Evolutionary conservation across 495 filamentous ascomycete genomes (phyloP).

Genomic region (Hypoxylon cercidicola): DNA sequence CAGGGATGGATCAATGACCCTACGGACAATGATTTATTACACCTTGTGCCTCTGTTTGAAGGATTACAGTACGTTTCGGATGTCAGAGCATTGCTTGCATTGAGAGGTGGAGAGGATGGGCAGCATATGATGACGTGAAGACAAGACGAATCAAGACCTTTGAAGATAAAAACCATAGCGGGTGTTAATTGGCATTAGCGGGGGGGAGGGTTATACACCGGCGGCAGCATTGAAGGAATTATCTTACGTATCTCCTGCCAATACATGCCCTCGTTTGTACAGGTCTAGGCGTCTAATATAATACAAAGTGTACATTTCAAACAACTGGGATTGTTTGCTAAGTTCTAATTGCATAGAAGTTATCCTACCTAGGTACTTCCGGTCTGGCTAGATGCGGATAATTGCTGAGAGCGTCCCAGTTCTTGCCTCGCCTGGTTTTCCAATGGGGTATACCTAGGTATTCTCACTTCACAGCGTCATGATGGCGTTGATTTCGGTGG

Average conservation of each 20-base stretch:
- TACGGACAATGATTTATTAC: slow-evolving; percentile 88
- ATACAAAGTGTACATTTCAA: slow-evolving; percentile 29
- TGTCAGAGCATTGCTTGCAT: slow-evolving; percentile 85
- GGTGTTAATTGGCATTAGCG: slow-evolving; percentile 37
- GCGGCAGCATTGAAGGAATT: slow-evolving; percentile 27
- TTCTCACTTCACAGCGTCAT: slow-evolving; percentile 27
- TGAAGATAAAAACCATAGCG: slow-evolving; percentile 34
- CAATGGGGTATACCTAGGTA: slow-evolving; percentile 14
- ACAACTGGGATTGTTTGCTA: not conserved
- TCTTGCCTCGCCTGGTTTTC: not conserved
- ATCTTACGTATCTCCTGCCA: slow-evolving; percentile 10
- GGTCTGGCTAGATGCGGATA: slow-evolving; percentile 1
- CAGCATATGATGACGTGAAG: slow-evolving; percentile 57
- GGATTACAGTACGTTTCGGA: slow-evolving; percentile 96
- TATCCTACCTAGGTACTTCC: slow-evolving; percentile 17
- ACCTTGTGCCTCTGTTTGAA: slow-evolving; percentile 93
- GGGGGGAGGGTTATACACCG: slow-evolving; percentile 25
- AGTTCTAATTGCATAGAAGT: not conserved
- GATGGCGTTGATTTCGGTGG: slow-evolving; percentile 22
- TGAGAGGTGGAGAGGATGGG: slow-evolving; percentile 83
- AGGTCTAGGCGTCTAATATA: slow-evolving; percentile 34
- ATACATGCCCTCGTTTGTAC: slow-evolving; percentile 26
- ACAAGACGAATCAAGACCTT: slow-evolving; percentile 26
- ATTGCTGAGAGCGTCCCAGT: not conserved
- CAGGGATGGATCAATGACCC: slow-evolving; percentile 94